A percentile compares a stretch with the other conserved stretches of the same genome.
These are phyloP conservation scores for Graphiopsis chlorocephala DNA, from an alignment of 2,329 filamentous ascomycete genomes.

Conservation along the genomic window DNA sequence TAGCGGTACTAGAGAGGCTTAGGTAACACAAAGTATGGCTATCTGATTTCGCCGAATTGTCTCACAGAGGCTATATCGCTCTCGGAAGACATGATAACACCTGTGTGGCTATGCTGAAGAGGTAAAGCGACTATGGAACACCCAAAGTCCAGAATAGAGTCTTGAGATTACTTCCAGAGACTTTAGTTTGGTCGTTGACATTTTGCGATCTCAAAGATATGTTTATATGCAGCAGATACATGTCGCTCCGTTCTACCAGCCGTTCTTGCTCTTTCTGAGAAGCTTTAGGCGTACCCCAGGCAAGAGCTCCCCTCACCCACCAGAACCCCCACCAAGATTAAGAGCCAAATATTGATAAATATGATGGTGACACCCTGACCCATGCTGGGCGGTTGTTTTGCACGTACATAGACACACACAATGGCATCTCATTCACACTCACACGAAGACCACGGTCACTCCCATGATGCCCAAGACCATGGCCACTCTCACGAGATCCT, in stretches of 20 bases:
- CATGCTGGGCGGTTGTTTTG: not conserved
- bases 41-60: slow-evolving; percentile 15
- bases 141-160: not conserved
- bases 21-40: slow-evolving; percentile 10
- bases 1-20: slow-evolving; percentile 5
- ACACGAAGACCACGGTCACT: slow-evolving; percentile 45
- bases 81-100: not conserved
- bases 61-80: not conserved
- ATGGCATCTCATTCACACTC: slow-evolving; percentile 43
- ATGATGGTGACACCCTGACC: not conserved
- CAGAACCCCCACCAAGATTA: not conserved
- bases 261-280: not conserved
- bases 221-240: not conserved
- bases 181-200: not conserved
- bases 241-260: not conserved
- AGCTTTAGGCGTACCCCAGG: not conserved
- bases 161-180: not conserved
- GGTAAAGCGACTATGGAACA: not conserved
- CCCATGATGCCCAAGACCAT: slow-evolving; percentile 62
- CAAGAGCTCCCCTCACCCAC: not conserved
- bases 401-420: slow-evolving; percentile 2
- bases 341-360: slow-evolving; percentile 9
- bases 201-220: not conserved
- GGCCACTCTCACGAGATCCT: slow-evolving; percentile 96
- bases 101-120: not conserved